A percentile compares a stretch with the other conserved stretches of the same genome.
phyloP scores from a whole-genome alignment of 257 asterid species.

The Ligustrum vulgare region DNA sequence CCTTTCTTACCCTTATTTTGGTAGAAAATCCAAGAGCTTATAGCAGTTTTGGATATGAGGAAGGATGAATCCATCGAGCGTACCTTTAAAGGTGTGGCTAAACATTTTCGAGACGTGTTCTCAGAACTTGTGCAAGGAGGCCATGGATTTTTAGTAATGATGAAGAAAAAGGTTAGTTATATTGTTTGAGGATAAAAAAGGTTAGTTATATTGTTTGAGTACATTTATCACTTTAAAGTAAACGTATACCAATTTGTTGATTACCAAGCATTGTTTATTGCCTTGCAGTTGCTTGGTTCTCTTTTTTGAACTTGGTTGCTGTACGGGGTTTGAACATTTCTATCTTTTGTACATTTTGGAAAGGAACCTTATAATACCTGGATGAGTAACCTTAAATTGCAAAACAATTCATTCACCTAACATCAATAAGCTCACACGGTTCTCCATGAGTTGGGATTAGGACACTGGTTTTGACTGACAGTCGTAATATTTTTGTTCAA shows the following conservation, averaged over 20 bases:
- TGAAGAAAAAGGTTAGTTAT: slow-evolving; percentile 89
- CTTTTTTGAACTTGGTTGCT: slow-evolving; percentile 2
- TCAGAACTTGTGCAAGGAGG: slow-evolving; percentile 99
- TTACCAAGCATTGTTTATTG: slow-evolving; percentile 11
- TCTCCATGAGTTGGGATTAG: background rate
- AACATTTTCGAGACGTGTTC: slow-evolving; percentile 93
- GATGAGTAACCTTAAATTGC: background rate
- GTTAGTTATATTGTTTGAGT: slow-evolving; percentile 42
- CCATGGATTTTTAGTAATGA: slow-evolving; percentile 86
- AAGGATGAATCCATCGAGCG: slow-evolving; percentile 99
- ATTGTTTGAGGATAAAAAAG: slow-evolving; percentile 43
- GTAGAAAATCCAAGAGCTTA: slow-evolving; percentile 97
- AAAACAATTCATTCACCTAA: background rate
- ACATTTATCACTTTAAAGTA: background rate
- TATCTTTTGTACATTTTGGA: background rate
- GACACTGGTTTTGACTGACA: background rate
- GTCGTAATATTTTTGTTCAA: background rate
- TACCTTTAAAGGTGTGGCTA: slow-evolving; percentile 97
- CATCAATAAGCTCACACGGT: background rate
- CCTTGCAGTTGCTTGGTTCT: slow-evolving; percentile 18
- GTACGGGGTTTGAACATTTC: slow-evolving; percentile 4
- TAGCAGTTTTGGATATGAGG: slow-evolving; percentile 91
- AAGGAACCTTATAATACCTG: slow-evolving; percentile 7
- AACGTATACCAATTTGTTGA: background rate
- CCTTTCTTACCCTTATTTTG: slow-evolving; percentile 24